Evolutionary conservation across 352 stramenopile genomes (phyloP).

Genomic region (Phytopythium sindhum): DNA sequence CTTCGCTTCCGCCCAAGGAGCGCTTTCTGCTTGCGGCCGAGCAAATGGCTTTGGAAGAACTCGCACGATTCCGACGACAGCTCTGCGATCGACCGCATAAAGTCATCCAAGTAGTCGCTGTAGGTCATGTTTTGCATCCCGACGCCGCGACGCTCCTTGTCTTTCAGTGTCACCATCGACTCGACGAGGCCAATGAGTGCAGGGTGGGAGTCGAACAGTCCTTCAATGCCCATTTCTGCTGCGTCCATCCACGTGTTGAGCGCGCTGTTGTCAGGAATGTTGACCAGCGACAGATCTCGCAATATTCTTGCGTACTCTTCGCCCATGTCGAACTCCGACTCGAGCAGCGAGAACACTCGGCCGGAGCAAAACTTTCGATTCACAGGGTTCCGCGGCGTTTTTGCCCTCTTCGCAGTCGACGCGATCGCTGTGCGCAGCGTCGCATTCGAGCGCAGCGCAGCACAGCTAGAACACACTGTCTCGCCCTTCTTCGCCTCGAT

Average conservation of each 20-base stretch:
- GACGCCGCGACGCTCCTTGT: constrained; percentile 73
- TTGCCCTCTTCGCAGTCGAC: constrained; percentile 35
- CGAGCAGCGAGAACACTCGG: constrained; percentile 46
- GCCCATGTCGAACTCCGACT: constrained; percentile 53
- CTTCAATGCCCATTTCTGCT: constrained; percentile 62
- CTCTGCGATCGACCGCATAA: constrained; percentile 57
- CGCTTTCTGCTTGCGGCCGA: constrained; percentile 53
- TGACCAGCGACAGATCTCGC: constrained; percentile 49
- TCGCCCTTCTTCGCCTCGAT: constrained; percentile 40
- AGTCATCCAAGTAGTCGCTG: constrained; percentile 56
- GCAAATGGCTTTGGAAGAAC: constrained; percentile 70
- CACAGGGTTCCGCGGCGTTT: constrained; percentile 38
- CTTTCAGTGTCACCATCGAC: constrained; percentile 67
- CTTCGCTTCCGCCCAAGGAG: constrained; percentile 38
- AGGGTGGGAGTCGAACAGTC: constrained; percentile 58
- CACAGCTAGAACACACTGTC: constrained; percentile 38
- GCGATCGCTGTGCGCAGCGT: constrained; percentile 41
- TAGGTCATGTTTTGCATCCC: constrained; percentile 83
- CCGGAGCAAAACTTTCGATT: constrained; percentile 58
- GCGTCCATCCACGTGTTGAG: constrained; percentile 66
- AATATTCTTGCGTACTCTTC: constrained; percentile 47
- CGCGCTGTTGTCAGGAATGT: constrained; percentile 33
- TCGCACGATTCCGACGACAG: constrained; percentile 60
- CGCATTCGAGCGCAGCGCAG: constrained; percentile 44
- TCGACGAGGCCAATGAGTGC: constrained; percentile 62